phyloP scores from a whole-genome alignment of 1,284 basidiomycete species.

The Naganishia sp. region DNA sequence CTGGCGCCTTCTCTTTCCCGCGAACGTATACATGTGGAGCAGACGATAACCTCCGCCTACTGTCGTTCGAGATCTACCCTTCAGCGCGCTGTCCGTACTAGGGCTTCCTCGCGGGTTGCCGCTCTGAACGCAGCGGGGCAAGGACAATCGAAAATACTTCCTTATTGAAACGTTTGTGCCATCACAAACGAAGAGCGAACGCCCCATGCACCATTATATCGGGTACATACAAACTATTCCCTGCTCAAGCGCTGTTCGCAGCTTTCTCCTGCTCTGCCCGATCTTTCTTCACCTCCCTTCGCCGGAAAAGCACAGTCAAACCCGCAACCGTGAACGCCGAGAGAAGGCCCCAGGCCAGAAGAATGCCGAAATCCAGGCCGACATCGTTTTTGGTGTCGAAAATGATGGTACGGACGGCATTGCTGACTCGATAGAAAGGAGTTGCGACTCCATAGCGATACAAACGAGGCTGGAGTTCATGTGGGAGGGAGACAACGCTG shows the following conservation, averaged over 20 bases:
- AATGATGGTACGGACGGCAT: constrained; percentile 54
- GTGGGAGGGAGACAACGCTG: constrained; percentile 59
- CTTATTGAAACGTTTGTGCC: neutral
- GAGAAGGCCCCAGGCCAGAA: constrained; percentile 57
- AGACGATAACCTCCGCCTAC: too few relatives aligned
- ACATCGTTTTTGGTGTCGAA: constrained; percentile 67
- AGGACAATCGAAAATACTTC: too few relatives aligned
- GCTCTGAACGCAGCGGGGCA: too few relatives aligned
- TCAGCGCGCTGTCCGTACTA: too few relatives aligned
- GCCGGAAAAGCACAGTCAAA: constrained; percentile 55
- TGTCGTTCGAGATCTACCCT: too few relatives aligned
- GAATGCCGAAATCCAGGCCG: constrained; percentile 57
- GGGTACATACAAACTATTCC: neutral
- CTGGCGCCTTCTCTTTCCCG: too few relatives aligned
- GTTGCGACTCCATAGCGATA: constrained; percentile 60
- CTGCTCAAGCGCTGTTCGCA: neutral
- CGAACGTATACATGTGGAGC: too few relatives aligned
- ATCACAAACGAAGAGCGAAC: neutral
- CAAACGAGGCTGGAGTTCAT: constrained; percentile 67
- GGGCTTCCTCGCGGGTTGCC: too few relatives aligned
- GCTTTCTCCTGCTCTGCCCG: neutral
- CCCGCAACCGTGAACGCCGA: constrained; percentile 53
- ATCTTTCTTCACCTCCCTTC: constrained; percentile 42
- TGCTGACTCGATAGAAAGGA: constrained; percentile 62
- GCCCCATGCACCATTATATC: neutral